Percentiles rank a stretch among this genome's conserved stretches.
These are phyloP conservation scores for Diaporthe caulivora DNA, from an alignment of 2,329 filamentous ascomycete species.

Conservation along the genomic window DNA sequence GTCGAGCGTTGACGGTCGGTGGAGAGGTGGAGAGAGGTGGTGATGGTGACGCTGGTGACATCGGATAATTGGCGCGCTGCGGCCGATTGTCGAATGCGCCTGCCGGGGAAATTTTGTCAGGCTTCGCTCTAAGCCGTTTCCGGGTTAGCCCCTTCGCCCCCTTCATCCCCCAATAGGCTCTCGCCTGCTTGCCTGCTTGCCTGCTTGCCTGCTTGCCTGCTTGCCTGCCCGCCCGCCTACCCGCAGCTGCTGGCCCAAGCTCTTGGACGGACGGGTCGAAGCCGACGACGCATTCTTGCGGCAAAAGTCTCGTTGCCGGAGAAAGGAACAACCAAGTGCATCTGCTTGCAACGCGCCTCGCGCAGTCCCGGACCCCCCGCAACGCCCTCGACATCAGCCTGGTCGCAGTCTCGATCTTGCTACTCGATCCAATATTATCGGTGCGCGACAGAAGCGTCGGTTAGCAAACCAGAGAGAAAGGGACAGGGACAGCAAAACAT, in stretches of 20 bases:
- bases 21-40: not conserved
- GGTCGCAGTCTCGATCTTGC: not conserved
- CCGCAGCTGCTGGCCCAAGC: slow-evolving; percentile 19
- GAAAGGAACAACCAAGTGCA: not conserved
- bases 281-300: slow-evolving; percentile 14
- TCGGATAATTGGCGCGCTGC: slow-evolving; percentile 29
- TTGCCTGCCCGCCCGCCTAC: not conserved
- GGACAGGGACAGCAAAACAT: slow-evolving; percentile 50
- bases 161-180: too few relatives aligned
- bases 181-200: not conserved
- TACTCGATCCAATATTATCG: not conserved
- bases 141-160: slow-evolving; percentile 15
- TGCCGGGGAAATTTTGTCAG: slow-evolving; percentile 27
- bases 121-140: not conserved
- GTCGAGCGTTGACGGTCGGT: not conserved
- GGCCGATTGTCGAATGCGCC: slow-evolving; percentile 19
- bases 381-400: not conserved
- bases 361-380: not conserved
- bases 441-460: not conserved
- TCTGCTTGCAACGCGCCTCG: not conserved
- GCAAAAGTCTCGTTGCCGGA: slow-evolving; percentile 14
- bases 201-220: not conserved
- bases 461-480: not conserved
- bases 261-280: not conserved
- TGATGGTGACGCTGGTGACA: slow-evolving; percentile 4